Conservation (phyloP, 2,329 filamentous ascomycete species). For the Boeremia exigua region DNA sequence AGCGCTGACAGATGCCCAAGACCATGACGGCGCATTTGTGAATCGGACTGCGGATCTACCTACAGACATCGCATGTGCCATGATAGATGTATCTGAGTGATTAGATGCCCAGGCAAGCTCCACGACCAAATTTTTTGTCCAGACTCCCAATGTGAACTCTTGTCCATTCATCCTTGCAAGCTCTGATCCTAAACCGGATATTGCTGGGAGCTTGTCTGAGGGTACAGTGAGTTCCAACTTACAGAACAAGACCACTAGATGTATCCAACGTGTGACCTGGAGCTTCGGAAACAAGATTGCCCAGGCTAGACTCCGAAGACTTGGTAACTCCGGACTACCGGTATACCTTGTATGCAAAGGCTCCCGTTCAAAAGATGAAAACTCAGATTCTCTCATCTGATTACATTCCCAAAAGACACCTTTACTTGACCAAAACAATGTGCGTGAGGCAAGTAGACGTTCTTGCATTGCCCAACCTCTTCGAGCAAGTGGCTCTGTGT, state of each 20-base stretch:
- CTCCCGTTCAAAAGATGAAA: too few relatives aligned
- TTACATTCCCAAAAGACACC: constrained; percentile 1
- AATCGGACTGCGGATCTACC: too few relatives aligned
- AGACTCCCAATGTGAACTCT: neutral
- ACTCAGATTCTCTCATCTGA: neutral
- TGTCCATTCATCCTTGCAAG: neutral
- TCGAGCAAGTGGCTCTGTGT: neutral
- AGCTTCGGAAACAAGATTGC: neutral
- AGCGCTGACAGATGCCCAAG: too few relatives aligned
- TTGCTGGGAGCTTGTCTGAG: neutral
- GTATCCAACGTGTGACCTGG: too few relatives aligned
- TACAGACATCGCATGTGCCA: too few relatives aligned
- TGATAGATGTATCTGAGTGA: too few relatives aligned
- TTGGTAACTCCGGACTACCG: too few relatives aligned
- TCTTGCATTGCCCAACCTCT: constrained; percentile 1
- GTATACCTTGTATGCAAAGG: too few relatives aligned
- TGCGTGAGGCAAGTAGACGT: neutral
- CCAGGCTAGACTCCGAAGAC: neutral
- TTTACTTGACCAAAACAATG: neutral
- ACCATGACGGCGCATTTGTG: too few relatives aligned
- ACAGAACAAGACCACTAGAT: too few relatives aligned
- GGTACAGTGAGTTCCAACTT: neutral
- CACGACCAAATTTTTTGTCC: neutral
- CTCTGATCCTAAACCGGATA: neutral
- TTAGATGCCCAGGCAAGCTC: neutral